These are phyloP conservation scores for Venturia aucupariae DNA, from an alignment of 2,329 filamentous ascomycete genomes.

Conservation along the genomic window DNA sequence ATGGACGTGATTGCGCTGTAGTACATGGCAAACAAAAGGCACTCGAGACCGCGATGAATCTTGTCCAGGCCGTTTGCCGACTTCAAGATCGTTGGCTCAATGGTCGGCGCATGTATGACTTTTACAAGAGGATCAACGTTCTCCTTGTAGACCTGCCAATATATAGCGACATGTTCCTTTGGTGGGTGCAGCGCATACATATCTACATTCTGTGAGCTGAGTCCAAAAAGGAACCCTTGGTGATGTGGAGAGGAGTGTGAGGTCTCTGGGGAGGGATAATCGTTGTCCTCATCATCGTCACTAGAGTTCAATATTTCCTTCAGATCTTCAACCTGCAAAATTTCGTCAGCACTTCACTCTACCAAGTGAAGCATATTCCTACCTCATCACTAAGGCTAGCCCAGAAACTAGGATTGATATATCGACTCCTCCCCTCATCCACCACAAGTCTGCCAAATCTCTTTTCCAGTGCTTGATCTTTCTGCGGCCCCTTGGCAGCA, in stretches of 20 bases:
- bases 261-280: slow-evolving; percentile 33
- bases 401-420: slow-evolving; percentile 71
- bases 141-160: slow-evolving; percentile 64
- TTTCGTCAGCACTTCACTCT: background rate
- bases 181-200: slow-evolving; percentile 55
- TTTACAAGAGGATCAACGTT: slow-evolving; percentile 68
- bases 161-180: slow-evolving; percentile 53
- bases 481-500: slow-evolving; percentile 4
- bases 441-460: slow-evolving; percentile 61
- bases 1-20: slow-evolving; percentile 48
- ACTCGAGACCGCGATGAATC: slow-evolving; percentile 49
- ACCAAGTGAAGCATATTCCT: slow-evolving; percentile 14
- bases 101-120: slow-evolving; percentile 59
- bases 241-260: slow-evolving; percentile 39
- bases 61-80: slow-evolving; percentile 50
- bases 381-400: slow-evolving; percentile 67
- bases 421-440: slow-evolving; percentile 60
- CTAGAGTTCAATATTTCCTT: slow-evolving; percentile 53
- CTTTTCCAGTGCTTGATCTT: slow-evolving; percentile 28
- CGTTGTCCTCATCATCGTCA: slow-evolving; percentile 49
- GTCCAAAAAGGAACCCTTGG: slow-evolving; percentile 64
- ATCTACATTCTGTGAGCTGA: slow-evolving; percentile 61
- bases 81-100: slow-evolving; percentile 52
- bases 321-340: slow-evolving; percentile 47
- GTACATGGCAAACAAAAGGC: slow-evolving; percentile 54